phyloP scores from a whole-genome alignment of 805 yeast species.

The Lipomyces spencermartinsiae region DNA sequence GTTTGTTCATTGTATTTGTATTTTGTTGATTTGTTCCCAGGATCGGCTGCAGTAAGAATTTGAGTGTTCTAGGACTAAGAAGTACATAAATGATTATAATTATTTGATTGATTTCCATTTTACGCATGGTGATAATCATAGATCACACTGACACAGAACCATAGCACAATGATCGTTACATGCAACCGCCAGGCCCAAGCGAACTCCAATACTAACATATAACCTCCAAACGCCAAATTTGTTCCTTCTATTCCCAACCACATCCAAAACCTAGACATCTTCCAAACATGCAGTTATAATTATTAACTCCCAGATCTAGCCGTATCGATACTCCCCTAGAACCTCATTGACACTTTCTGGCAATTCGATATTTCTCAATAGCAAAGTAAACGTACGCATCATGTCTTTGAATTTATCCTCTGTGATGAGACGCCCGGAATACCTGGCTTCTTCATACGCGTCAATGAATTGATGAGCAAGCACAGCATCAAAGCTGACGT shows the following conservation, averaged over 20 bases:
- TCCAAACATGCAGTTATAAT: not conserved
- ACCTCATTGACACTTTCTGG: slow-evolving; percentile 9
- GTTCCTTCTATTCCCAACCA: not conserved
- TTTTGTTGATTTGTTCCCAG: not conserved
- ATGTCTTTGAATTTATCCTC: slow-evolving; percentile 66
- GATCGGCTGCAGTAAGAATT: not conserved
- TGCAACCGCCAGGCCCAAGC: not conserved
- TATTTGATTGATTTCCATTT: not conserved
- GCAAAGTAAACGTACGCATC: slow-evolving; percentile 47
- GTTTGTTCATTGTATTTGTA: not conserved
- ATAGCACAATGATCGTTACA: not conserved
- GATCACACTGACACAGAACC: not conserved
- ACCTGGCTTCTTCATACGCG: slow-evolving; percentile 71
- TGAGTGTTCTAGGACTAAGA: not conserved
- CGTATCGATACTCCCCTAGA: slow-evolving; percentile 13
- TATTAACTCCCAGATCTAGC: not conserved
- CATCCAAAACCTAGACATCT: not conserved
- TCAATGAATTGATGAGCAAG: slow-evolving; percentile 50
- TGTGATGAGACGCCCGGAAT: slow-evolving; percentile 65
- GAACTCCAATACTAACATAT: not conserved
- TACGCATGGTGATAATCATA: not conserved
- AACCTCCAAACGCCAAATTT: not conserved
- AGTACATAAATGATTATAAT: no score
- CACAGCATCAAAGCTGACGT: slow-evolving; percentile 39
- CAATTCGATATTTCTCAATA: slow-evolving; percentile 24